Percentiles rank a stretch among this genome's conserved stretches.
phyloP scores from a whole-genome alignment of 2,329 filamentous ascomycete species.

The Emergomyces africanus region DNA sequence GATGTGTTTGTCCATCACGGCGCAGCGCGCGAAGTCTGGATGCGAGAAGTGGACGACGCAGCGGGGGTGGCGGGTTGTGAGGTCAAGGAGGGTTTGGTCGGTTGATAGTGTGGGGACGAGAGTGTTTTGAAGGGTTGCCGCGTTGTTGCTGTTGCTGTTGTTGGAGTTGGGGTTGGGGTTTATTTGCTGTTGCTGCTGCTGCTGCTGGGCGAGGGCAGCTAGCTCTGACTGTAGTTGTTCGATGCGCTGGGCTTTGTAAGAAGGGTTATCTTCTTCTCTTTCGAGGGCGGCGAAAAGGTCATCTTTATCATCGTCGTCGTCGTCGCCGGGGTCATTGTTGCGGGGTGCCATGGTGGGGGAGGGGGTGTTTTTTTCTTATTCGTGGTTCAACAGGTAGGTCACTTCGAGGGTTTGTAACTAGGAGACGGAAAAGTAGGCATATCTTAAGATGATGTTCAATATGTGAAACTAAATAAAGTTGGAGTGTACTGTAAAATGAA shows the following conservation, averaged over 20 bases:
- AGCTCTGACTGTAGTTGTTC: constrained; percentile 48
- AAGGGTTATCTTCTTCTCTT: constrained; percentile 36
- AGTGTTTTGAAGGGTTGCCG: constrained; percentile 4
- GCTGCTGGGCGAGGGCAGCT: constrained; percentile 31
- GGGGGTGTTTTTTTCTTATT: background rate
- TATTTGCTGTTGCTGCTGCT: constrained; percentile 37
- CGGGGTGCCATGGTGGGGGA: background rate
- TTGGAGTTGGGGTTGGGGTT: constrained; percentile 8
- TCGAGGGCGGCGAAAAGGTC: constrained; percentile 47
- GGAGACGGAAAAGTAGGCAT: background rate
- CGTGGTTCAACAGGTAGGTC: background rate
- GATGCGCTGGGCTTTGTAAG: constrained; percentile 45
- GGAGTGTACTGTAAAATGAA: background rate
- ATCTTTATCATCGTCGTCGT: constrained; percentile 40
- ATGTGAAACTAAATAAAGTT: too few species aligned
- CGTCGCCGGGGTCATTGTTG: background rate
- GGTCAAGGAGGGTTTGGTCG: constrained; percentile 47
- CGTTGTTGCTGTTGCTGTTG: background rate
- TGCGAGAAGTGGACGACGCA: constrained; percentile 54
- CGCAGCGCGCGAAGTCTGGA: constrained; percentile 49
- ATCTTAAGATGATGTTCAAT: background rate
- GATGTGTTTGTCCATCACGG: constrained; percentile 49
- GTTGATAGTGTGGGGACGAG: constrained; percentile 30
- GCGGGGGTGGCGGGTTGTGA: constrained; percentile 45
- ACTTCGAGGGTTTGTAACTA: background rate